phyloP scores from a whole-genome alignment of 2,329 filamentous ascomycete genomes.

The Penicillium capsulatum region DNA sequence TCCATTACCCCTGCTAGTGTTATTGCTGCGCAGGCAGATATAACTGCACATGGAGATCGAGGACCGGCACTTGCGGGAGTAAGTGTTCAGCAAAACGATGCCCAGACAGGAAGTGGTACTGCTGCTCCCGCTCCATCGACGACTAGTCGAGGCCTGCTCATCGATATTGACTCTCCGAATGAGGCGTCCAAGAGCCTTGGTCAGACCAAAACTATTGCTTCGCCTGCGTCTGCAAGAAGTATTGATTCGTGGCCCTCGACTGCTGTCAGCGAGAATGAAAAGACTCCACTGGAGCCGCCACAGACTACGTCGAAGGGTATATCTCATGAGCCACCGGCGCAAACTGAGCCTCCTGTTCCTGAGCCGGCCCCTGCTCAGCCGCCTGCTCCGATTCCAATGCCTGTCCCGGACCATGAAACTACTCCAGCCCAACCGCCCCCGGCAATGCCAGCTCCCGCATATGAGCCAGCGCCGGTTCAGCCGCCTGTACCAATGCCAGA shows the following conservation, averaged over 20 bases:
- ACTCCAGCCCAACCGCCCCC: no score
- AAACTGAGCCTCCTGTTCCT: no score
- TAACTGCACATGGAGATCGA: slow-evolving; percentile 13
- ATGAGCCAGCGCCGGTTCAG: slow-evolving; percentile 3
- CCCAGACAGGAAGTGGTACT: neutral
- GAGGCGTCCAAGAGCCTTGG: slow-evolving; percentile 3
- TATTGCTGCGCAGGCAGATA: slow-evolving; percentile 3
- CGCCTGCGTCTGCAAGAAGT: slow-evolving; percentile 8
- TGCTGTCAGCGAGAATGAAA: slow-evolving; percentile 11
- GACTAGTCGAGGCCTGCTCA: slow-evolving; percentile 11
- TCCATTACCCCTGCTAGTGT: slow-evolving; percentile 31
- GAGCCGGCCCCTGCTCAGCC: neutral
- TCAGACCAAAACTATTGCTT: slow-evolving; percentile 4
- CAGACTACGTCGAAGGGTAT: neutral
- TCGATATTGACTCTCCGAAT: slow-evolving; percentile 19
- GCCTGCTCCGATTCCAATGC: neutral
- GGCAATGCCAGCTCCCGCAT: neutral
- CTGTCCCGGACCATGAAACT: no score
- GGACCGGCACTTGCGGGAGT: slow-evolving; percentile 20
- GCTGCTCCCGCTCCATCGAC: neutral
- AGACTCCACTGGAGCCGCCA: slow-evolving; percentile 1
- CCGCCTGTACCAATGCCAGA: slow-evolving; percentile 2
- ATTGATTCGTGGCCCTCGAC: slow-evolving; percentile 15
- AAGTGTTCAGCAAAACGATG: neutral
- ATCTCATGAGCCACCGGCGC: neutral